A percentile compares a stretch with the other conserved stretches of the same genome.
phyloP scores from a whole-genome alignment of 345 rosid species.

The Populus davidiana region DNA sequence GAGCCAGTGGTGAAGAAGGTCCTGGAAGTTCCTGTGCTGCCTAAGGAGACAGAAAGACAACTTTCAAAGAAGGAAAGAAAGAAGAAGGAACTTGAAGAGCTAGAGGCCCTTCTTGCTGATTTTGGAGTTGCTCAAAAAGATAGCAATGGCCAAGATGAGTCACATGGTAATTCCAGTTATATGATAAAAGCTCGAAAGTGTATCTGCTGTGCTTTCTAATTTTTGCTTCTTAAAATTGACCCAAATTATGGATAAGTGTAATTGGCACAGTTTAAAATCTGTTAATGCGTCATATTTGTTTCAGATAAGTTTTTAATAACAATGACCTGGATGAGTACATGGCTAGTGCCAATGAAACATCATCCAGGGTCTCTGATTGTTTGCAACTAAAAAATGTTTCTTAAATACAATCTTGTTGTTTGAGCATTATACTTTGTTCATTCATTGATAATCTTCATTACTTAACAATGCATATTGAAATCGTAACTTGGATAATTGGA shows the following conservation, averaged over 20 bases:
- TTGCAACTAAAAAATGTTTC: neutral
- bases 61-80: conserved; percentile 88
- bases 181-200: neutral
- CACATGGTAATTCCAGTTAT: conserved; percentile 35
- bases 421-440: neutral
- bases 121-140: conserved; percentile 54
- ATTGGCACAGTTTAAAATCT: neutral
- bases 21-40: conserved; percentile 47
- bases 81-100: conserved; percentile 87
- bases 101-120: conserved; percentile 84
- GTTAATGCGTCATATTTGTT: neutral
- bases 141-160: conserved; percentile 46
- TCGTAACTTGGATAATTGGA: neutral
- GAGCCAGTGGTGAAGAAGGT: conserved; percentile 52
- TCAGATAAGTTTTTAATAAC: neutral
- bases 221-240: neutral
- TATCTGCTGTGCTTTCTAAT: neutral
- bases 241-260: neutral
- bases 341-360: neutral
- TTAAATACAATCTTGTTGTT: neutral
- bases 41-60: conserved; percentile 77
- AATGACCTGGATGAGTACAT: neutral
- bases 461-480: neutral
- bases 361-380: neutral
- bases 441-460: neutral